Percentiles rank a stretch among this genome's conserved stretches.
Conservation (phyloP, 2,329 filamentous ascomycete species). For the Metarhizium sp. region DNA sequence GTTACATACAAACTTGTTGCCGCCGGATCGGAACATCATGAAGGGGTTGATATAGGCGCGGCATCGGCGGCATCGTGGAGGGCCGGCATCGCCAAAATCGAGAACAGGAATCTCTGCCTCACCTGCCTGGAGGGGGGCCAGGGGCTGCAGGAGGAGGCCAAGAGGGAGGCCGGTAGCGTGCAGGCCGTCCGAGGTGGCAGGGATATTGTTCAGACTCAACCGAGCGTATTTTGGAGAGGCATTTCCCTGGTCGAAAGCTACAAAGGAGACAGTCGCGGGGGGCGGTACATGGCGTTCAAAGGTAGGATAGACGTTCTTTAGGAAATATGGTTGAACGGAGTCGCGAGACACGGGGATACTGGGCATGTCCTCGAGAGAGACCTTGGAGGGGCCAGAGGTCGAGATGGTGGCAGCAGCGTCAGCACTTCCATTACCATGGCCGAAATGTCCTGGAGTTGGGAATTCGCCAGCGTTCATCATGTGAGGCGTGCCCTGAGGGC, state of each 20-base stretch:
- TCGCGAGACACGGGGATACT: conserved; percentile 85
- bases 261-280: conserved; percentile 77
- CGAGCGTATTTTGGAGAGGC: conserved; percentile 90
- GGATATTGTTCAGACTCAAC: conserved; percentile 89
- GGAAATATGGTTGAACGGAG: conserved; percentile 70
- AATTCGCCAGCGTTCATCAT: conserved; percentile 43
- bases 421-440: conserved; percentile 12
- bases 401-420: conserved; percentile 24
- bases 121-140: conserved; percentile 73
- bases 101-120: conserved; percentile 84
- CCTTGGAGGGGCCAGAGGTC: conserved; percentile 35
- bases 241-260: conserved; percentile 94
- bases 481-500: conserved; percentile 33
- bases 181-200: conserved; percentile 70
- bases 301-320: conserved; percentile 83
- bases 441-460: conserved; percentile 37
- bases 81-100: conserved; percentile 86
- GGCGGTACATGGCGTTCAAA: conserved; percentile 92
- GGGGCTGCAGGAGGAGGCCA: conserved; percentile 78
- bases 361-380: conserved; percentile 87
- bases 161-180: conserved; percentile 74
- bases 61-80: conserved; percentile 85
- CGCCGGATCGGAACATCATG: conserved; percentile 91
- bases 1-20: conserved; percentile 96
- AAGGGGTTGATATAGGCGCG: conserved; percentile 97